Conservation (phyloP, 768 basidiomycete genomes). For the Lyophyllum atratum region DNA sequence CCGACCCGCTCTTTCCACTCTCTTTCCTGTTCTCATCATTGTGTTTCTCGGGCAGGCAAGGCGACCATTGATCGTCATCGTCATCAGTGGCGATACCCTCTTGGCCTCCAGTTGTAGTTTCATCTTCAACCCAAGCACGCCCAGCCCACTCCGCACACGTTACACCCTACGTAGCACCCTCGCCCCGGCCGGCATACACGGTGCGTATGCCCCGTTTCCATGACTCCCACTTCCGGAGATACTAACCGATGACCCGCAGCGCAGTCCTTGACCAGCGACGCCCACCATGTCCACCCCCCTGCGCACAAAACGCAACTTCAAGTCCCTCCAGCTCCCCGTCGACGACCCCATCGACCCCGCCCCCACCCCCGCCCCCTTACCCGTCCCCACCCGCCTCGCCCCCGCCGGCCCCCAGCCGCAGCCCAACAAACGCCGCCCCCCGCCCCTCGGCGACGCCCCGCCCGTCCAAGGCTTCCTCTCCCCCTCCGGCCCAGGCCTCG, state of each 20-base stretch:
- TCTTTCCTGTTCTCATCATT: not conserved
- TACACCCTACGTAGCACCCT: not conserved
- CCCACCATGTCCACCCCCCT: slow-evolving; percentile 39
- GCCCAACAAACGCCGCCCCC: slow-evolving; percentile 54
- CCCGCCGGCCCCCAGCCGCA: slow-evolving; percentile 12
- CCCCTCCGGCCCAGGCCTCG: slow-evolving; percentile 5
- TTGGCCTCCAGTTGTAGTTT: not conserved
- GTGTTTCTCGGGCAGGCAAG: not conserved
- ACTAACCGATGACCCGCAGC: not conserved
- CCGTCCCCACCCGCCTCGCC: slow-evolving; percentile 37
- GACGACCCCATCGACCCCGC: slow-evolving; percentile 34
- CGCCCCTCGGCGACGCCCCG: slow-evolving; percentile 60
- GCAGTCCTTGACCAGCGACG: not conserved
- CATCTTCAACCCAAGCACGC: not conserved
- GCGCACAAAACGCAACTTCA: slow-evolving; percentile 92
- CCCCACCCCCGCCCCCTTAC: slow-evolving; percentile 32
- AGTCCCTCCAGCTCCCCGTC: slow-evolving; percentile 74
- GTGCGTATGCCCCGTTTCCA: not conserved
- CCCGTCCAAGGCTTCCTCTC: slow-evolving; percentile 25
- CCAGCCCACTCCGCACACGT: not conserved
- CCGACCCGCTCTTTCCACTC: too few relatives aligned
- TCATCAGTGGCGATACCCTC: not conserved
- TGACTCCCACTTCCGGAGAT: not conserved
- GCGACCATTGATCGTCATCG: not conserved
- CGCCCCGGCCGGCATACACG: too few relatives aligned